Evolutionary conservation across 1,139 yeast species (phyloP).

Genomic region (Blastobotrys malaysiensis): DNA sequence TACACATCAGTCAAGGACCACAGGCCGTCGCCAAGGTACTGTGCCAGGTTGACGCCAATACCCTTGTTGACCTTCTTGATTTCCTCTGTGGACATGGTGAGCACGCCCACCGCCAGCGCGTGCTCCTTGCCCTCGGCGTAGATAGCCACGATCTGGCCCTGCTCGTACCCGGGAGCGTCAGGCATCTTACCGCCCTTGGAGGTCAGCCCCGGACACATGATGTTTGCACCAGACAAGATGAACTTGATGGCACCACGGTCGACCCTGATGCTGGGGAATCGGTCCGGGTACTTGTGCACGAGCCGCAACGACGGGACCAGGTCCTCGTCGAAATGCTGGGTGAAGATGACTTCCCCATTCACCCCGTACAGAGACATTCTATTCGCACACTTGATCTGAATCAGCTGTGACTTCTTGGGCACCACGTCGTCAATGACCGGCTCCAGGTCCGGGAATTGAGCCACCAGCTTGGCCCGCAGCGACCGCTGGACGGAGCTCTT

Average conservation of each 20-base stretch:
- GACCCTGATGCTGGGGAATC: constrained; percentile 83
- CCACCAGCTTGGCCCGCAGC: constrained; percentile 63
- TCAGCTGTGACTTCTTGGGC: constrained; percentile 88
- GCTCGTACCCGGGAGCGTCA: constrained; percentile 51
- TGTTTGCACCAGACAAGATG: constrained; percentile 88
- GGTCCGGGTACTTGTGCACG: constrained; percentile 56
- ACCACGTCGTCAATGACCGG: constrained; percentile 71
- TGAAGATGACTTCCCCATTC: constrained; percentile 68
- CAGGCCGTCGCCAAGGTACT: constrained; percentile 85
- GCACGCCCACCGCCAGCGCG: constrained; percentile 84
- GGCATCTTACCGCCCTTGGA: constrained; percentile 86
- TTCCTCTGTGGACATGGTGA: constrained; percentile 86
- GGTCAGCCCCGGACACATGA: constrained; percentile 97
- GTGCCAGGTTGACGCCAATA: constrained; percentile 80
- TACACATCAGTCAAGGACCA: constrained; percentile 10
- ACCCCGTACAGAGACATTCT: constrained; percentile 73
- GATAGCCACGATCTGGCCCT: constrained; percentile 68
- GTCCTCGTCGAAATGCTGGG: constrained; percentile 76
- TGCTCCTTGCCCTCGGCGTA: constrained; percentile 91
- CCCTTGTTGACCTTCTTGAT: constrained; percentile 82
- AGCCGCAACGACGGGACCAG: constrained; percentile 69
- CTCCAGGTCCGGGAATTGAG: constrained; percentile 68
- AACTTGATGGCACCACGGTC: constrained; percentile 97
- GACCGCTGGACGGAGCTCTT: constrained; percentile 91
- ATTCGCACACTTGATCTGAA: constrained; percentile 82